Evolutionary conservation across 139 green algal genomes (phyloP), one percentile per base, ranked within the genome.

Genomic region (Mychonastes homosphaera): DNA sequence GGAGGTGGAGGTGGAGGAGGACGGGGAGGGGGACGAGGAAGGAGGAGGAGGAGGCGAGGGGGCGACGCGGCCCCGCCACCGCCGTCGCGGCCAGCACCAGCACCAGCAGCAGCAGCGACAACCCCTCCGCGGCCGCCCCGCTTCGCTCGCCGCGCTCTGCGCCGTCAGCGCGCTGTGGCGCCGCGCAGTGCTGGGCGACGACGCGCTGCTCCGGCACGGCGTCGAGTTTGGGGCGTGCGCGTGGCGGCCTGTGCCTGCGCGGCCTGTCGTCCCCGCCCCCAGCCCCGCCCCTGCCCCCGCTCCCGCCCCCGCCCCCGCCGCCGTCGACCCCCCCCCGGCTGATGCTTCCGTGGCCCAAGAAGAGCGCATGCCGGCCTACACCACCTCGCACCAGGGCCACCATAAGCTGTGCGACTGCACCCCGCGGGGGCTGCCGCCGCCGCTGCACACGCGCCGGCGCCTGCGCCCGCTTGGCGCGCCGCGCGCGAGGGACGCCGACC

Each of bases 361-460:
- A 15, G 40, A 58, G 12, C 34, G 56, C 39, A 46, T 53, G 13
- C 58, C 58, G 47, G 32, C 21, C 24, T 33, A 21, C 10, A 32
- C 15, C 30, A 6, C 52, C 43, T 23, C 16, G 52, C 24, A 45
- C 26, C 7, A 16, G 6, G 43, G 33, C 6, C 30, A 44, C 30
- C 32, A 28, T 29, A 12, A 30, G 21, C 52, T 15, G 6, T 44
- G 18, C 30, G 13, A 29, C 29, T 36, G 29, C 18, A 26, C 8
- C 13, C 27, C n/a, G n/a, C 12, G 24, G 43, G 12, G 13, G 8
- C 47, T 38, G 47, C 23, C 35, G 47, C 50, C 19, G 50, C 26
- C 15, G 9, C n/a, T n/a, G n/a, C n/a, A n/a, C n/a, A n/a, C n/a
- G n/a, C n/a, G n/a, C n/a, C n/a, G n/a, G n/a, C n/a, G n/a, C n/a